Percentiles rank a stretch among this genome's conserved stretches.
Evolutionary conservation across 2,329 filamentous ascomycete species (phyloP).

Genomic region (Hymenoscyphus infarciens): DNA sequence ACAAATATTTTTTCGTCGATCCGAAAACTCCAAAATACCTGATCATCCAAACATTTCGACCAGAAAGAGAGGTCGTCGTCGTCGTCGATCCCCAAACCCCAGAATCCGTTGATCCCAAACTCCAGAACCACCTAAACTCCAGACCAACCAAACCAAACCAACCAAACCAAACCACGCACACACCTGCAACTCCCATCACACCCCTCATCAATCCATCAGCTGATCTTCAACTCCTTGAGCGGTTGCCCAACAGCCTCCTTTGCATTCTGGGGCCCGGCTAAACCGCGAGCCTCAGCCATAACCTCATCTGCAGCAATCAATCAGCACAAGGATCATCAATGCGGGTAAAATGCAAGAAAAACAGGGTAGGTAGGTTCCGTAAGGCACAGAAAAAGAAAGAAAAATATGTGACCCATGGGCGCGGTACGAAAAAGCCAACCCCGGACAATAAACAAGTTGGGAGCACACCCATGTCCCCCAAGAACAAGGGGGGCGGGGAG

Average conservation of each 20-base stretch:
- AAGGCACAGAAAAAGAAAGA: not conserved
- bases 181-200: not conserved
- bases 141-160: not conserved
- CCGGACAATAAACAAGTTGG: not conserved
- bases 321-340: constrained; percentile 7
- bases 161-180: not conserved
- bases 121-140: too few species aligned
- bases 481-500: not conserved
- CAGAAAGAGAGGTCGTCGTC: too few species aligned
- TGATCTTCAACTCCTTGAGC: constrained; percentile 24
- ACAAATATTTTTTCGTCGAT: too few species aligned
- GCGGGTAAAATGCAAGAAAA: not conserved
- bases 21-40: too few species aligned
- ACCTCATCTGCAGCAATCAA: constrained; percentile 17
- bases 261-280: constrained; percentile 28
- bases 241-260: constrained; percentile 26
- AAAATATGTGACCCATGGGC: not conserved
- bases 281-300: constrained; percentile 20
- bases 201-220: not conserved
- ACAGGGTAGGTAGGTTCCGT: not conserved
- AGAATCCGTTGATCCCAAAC: too few species aligned
- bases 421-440: not conserved
- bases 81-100: too few species aligned
- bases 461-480: not conserved
- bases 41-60: too few species aligned